Conservation (phyloP, 31 red algal species). For the Endocladia muricata region DNA sequence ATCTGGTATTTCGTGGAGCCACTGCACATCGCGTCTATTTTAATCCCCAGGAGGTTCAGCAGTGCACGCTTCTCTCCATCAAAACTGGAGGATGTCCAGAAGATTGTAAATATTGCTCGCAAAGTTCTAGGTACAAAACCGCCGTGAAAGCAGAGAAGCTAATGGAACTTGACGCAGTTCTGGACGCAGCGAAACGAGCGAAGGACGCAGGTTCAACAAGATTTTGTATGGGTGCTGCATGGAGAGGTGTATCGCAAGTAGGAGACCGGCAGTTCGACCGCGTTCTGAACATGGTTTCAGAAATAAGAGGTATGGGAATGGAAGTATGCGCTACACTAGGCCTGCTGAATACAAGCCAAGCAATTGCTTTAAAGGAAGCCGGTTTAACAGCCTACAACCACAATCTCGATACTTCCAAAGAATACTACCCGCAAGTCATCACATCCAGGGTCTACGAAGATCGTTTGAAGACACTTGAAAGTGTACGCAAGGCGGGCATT, state of each 20-base stretch:
- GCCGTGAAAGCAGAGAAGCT: constrained; percentile 86
- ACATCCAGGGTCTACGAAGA: constrained; percentile 88
- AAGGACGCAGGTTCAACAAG: constrained; percentile 90
- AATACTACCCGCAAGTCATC: constrained; percentile 86
- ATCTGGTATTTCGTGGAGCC: constrained; percentile 81
- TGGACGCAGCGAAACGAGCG: constrained; percentile 64
- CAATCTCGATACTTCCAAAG: constrained; percentile 93
- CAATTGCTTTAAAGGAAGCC: constrained; percentile 77
- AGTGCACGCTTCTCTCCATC: constrained; percentile 94
- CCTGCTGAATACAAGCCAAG: constrained; percentile 82
- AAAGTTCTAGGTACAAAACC: constrained; percentile 81
- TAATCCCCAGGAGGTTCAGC: constrained; percentile 79
- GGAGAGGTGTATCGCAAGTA: constrained; percentile 91
- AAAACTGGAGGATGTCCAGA: constrained; percentile 99
- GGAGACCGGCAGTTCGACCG: constrained; percentile 84
- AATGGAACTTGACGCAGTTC: constrained; percentile 63
- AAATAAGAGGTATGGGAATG: constrained; percentile 89
- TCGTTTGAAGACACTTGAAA: constrained; percentile 81
- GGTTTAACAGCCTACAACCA: constrained; percentile 99
- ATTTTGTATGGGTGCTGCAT: constrained; percentile 99
- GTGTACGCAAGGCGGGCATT: constrained; percentile 88
- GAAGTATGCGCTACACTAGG: constrained; percentile 98
- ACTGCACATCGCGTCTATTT: constrained; percentile 90
- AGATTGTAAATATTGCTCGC: constrained; percentile 97
- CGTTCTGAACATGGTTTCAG: constrained; percentile 82